Evolutionary conservation across 805 yeast species (phyloP).

Genomic region (Wickerhamiella kurtzmanii): DNA sequence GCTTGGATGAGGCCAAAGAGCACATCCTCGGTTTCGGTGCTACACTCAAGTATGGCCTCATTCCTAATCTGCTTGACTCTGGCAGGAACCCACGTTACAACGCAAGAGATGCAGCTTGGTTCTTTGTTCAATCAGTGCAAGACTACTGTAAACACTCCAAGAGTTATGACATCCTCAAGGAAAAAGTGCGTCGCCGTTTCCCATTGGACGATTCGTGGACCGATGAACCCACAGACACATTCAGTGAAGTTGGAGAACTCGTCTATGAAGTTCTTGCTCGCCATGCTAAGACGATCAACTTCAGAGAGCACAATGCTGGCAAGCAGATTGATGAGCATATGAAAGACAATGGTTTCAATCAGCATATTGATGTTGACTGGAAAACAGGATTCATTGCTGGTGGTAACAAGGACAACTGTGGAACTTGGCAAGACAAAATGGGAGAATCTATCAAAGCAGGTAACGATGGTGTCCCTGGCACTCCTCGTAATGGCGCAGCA

Average conservation of each 20-base stretch:
- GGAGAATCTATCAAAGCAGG: constrained; percentile 82
- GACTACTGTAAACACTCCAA: constrained; percentile 63
- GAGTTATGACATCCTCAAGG: constrained; percentile 44
- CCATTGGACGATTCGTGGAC: constrained; percentile 79
- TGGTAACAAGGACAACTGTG: constrained; percentile 86
- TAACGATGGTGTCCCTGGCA: constrained; percentile 87
- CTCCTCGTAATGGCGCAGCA: constrained; percentile 96
- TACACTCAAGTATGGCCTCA: constrained; percentile 86
- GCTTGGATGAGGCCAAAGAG: constrained; percentile 62
- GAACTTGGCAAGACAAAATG: constrained; percentile 99
- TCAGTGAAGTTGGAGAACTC: constrained; percentile 57
- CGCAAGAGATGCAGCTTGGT: constrained; percentile 97
- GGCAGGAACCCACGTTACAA: constrained; percentile 90
- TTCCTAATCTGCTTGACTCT: constrained; percentile 84
- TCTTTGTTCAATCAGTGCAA: constrained; percentile 76
- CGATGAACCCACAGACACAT: constrained; percentile 58
- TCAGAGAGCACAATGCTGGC: constrained; percentile 94
- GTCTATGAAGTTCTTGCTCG: constrained; percentile 72
- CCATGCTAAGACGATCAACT: constrained; percentile 78
- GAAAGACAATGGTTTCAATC: constrained; percentile 86
- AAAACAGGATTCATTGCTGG: constrained; percentile 75
- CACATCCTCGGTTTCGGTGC: constrained; percentile 82
- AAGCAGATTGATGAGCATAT: constrained; percentile 76
- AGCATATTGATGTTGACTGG: constrained; percentile 75
- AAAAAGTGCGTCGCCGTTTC: constrained; percentile 65